Evolutionary conservation across 441 rosid genomes (phyloP).

Genomic region (Euphorbia schlechtendalii): DNA sequence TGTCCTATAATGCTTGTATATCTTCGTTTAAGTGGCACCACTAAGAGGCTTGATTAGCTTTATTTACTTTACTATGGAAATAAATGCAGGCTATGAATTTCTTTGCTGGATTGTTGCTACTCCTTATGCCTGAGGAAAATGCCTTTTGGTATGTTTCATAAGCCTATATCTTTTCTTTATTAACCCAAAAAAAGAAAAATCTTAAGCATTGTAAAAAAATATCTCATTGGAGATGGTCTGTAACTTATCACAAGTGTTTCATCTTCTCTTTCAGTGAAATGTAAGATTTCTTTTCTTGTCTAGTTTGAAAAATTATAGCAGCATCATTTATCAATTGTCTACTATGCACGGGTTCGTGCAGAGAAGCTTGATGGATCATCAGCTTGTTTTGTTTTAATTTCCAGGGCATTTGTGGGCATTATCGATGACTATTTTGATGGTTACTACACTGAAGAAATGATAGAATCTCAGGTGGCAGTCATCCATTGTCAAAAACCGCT

Average conservation of each 20-base stretch:
- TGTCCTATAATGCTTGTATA: background rate
- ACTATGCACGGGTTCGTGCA: conserved; percentile 8
- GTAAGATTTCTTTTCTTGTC: background rate
- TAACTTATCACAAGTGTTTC: conserved; percentile 10
- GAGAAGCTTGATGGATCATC: conserved; percentile 20
- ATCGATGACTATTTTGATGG: conserved; percentile 94
- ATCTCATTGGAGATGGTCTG: conserved; percentile 4
- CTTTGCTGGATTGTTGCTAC: conserved; percentile 94
- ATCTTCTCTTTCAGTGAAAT: background rate
- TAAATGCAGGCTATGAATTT: conserved; percentile 93
- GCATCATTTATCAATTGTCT: background rate
- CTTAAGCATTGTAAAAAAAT: background rate
- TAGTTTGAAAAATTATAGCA: background rate
- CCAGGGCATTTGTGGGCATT: conserved; percentile 82
- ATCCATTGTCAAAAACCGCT: conserved; percentile 6
- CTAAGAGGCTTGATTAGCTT: background rate
- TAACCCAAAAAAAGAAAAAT: background rate
- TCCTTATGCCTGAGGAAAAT: conserved; percentile 99
- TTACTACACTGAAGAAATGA: conserved; percentile 97
- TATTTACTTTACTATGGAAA: conserved; percentile 20
- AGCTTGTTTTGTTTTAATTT: conserved; percentile 22
- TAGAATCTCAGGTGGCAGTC: conserved; percentile 83
- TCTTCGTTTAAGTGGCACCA: background rate
- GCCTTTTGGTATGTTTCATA: conserved; percentile 83
- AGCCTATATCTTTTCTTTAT: conserved; percentile 21